These are phyloP conservation scores for Dothidotthia symphoricarpi DNA, from an alignment of 2,329 filamentous ascomycete genomes.

Conservation along the genomic window DNA sequence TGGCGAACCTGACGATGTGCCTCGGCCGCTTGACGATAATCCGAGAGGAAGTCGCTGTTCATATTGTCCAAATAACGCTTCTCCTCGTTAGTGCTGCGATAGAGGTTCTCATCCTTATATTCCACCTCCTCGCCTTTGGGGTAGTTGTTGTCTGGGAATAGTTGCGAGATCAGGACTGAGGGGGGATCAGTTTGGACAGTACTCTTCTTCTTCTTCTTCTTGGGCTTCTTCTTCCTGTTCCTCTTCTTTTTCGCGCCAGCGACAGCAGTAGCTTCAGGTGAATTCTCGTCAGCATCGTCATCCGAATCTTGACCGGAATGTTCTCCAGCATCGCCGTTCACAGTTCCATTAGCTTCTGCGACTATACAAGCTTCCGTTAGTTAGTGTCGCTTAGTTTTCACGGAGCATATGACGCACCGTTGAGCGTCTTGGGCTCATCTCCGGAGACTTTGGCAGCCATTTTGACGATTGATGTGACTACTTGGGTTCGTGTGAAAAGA, in stretches of 20 bases:
- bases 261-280: constrained; percentile 9
- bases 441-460: too few relatives aligned
- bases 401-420: too few relatives aligned
- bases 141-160: constrained; percentile 68
- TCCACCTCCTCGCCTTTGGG: constrained; percentile 74
- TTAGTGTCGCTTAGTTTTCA: too few relatives aligned
- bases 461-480: too few relatives aligned
- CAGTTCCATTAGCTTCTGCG: too few relatives aligned
- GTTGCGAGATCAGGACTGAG: constrained; percentile 65
- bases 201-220: constrained; percentile 60
- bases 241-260: constrained; percentile 68
- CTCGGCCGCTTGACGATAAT: constrained; percentile 84
- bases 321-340: too few relatives aligned
- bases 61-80: constrained; percentile 71
- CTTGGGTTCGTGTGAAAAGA: too few relatives aligned
- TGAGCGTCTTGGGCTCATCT: too few relatives aligned
- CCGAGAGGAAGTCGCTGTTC: constrained; percentile 70
- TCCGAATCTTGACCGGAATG: too few relatives aligned
- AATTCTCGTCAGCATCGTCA: too few relatives aligned
- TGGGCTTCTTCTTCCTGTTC: constrained; percentile 67
- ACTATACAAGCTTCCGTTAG: too few relatives aligned
- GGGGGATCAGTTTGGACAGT: constrained; percentile 70
- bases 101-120: constrained; percentile 71
- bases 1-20: constrained; percentile 81
- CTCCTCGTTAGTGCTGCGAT: constrained; percentile 77